A percentile compares a stretch with the other conserved stretches of the same genome.
These are phyloP conservation scores for Magnolia changhungtana DNA, from an alignment of 164 flowering plant genomes.

Conservation along the genomic window DNA sequence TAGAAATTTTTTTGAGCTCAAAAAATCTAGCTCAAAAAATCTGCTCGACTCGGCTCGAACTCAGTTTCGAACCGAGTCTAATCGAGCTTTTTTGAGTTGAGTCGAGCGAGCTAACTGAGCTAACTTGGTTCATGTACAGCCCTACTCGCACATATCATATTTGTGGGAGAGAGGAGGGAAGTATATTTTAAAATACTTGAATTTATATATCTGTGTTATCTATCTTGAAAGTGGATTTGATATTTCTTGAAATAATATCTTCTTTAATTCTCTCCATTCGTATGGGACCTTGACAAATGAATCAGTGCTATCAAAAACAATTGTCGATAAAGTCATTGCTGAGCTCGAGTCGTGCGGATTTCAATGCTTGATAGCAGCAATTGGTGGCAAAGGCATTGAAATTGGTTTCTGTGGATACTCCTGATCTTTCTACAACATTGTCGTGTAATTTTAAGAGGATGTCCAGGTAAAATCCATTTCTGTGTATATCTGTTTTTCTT, in stretches of 20 bases:
- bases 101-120: too few species aligned
- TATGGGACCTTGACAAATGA: constrained; percentile 36
- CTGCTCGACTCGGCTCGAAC: too few species aligned
- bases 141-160: too few species aligned
- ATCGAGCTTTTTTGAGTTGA: too few species aligned
- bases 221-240: background rate
- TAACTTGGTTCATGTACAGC: too few species aligned
- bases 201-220: background rate
- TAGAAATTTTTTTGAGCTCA: too few species aligned
- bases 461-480: constrained; percentile 5
- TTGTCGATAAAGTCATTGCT: constrained; percentile 61
- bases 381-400: constrained; percentile 79
- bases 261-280: background rate
- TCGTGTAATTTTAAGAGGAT: background rate
- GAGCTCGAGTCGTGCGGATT: constrained; percentile 84
- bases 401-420: constrained; percentile 40
- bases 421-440: constrained; percentile 16
- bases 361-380: constrained; percentile 68
- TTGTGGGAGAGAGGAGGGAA: too few species aligned
- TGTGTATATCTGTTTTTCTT: background rate
- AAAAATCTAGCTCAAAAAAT: too few species aligned
- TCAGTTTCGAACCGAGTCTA: too few species aligned
- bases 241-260: background rate
- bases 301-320: constrained; percentile 58
- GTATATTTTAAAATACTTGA: background rate